Evolutionary conservation across 768 basidiomycete species (phyloP).

Genomic region (Mycena alexandri): DNA sequence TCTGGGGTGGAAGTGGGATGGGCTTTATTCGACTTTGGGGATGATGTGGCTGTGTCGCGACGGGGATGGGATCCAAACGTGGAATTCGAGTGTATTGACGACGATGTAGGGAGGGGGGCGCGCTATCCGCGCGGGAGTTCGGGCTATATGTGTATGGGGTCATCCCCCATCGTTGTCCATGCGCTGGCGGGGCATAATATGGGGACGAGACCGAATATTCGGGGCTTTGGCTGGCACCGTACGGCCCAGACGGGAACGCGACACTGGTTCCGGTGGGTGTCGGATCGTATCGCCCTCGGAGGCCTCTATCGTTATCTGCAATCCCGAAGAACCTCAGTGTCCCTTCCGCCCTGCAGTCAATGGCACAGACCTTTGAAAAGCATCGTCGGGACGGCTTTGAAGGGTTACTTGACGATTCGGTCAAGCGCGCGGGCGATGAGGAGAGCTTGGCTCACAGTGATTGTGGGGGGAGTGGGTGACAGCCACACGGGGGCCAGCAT

Average conservation of each 20-base stretch:
- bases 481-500: neutral
- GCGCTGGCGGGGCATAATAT: neutral
- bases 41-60: conserved; percentile 11
- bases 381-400: neutral
- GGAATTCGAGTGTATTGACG: conserved; percentile 6
- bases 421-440: neutral
- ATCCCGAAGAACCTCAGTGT: neutral
- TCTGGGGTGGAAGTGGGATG: conserved; percentile 28
- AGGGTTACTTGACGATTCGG: neutral
- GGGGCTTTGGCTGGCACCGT: neutral
- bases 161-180: neutral
- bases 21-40: neutral
- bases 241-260: conserved; percentile 4
- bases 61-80: conserved; percentile 12
- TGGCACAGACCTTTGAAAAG: neutral
- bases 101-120: neutral
- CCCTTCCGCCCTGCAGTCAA: neutral
- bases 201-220: neutral
- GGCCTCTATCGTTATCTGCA: neutral
- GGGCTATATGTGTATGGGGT: neutral
- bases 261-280: neutral
- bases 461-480: neutral
- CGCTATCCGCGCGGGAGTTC: neutral
- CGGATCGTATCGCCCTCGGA: neutral
- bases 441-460: neutral